A percentile compares a stretch with the other conserved stretches of the same genome.
Conservation (phyloP, 768 basidiomycete genomes). For the Imleria badia region DNA sequence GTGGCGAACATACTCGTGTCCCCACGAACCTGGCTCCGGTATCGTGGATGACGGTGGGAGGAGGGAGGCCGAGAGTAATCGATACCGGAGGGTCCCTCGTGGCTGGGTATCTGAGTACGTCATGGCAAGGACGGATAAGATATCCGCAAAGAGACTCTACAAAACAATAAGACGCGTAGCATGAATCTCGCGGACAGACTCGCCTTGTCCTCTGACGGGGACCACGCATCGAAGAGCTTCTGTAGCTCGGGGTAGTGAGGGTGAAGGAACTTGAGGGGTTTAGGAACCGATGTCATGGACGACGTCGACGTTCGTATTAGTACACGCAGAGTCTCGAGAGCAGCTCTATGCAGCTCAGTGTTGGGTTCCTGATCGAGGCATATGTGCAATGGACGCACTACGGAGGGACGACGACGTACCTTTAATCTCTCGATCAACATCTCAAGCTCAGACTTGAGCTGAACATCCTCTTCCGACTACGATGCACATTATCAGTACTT, state of each 20-base stretch:
- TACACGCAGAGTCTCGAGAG: constrained; percentile 90
- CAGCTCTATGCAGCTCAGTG: constrained; percentile 79
- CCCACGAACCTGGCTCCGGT: constrained; percentile 94
- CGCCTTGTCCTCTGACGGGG: constrained; percentile 70
- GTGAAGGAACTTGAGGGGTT: constrained; percentile 96
- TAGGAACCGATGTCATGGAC: constrained; percentile 99
- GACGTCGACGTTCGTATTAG: constrained; percentile 95
- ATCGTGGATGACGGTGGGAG: constrained; percentile 64
- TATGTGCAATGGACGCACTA: constrained; percentile 9
- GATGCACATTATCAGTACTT: constrained; percentile 5
- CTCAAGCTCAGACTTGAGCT: constrained; percentile 91
- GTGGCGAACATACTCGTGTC: constrained; percentile 98
- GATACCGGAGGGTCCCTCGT: constrained; percentile 92
- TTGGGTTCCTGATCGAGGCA: constrained; percentile 72
- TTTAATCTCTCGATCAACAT: constrained; percentile 94
- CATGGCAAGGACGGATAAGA: constrained; percentile 98
- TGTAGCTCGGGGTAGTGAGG: constrained; percentile 91
- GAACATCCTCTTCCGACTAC: constrained; percentile 93
- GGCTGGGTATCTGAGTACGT: constrained; percentile 98
- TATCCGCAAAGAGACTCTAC: constrained; percentile 93
- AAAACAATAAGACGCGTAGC: not conserved
- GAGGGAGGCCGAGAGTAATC: constrained; percentile 75
- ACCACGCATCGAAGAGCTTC: constrained; percentile 79
- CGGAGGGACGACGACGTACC: constrained; percentile 44
- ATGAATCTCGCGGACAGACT: not conserved